These are phyloP conservation scores for Phoma herbarum DNA, from an alignment of 2,329 filamentous ascomycete genomes.

Conservation along the genomic window DNA sequence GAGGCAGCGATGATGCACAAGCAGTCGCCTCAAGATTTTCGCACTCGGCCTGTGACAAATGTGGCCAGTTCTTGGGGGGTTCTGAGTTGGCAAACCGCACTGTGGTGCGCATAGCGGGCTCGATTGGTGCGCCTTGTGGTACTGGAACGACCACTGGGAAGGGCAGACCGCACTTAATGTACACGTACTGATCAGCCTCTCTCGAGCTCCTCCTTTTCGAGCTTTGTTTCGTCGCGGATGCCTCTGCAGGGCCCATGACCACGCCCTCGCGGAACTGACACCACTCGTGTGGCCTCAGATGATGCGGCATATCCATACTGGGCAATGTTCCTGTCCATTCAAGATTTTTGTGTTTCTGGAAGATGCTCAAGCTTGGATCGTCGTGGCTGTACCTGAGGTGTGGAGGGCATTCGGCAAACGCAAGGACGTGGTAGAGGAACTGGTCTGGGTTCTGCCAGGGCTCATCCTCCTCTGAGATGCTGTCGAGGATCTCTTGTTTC, in stretches of 20 bases:
- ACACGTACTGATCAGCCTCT: slow-evolving; percentile 39
- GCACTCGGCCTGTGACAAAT: slow-evolving; percentile 32
- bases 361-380: slow-evolving; percentile 68
- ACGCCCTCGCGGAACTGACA: slow-evolving; percentile 82
- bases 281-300: slow-evolving; percentile 79
- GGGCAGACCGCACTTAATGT: slow-evolving; percentile 61
- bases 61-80: slow-evolving; percentile 47
- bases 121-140: slow-evolving; percentile 59
- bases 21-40: slow-evolving; percentile 60
- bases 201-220: slow-evolving; percentile 53
- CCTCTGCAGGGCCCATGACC: slow-evolving; percentile 55
- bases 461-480: slow-evolving; percentile 54
- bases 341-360: slow-evolving; percentile 81
- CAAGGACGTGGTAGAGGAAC: slow-evolving; percentile 80
- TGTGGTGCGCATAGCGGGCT: slow-evolving; percentile 76
- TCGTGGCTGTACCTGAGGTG: slow-evolving; percentile 63
- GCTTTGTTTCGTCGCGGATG: slow-evolving; percentile 13
- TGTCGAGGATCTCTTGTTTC: slow-evolving; percentile 53
- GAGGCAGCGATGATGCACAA: slow-evolving; percentile 73
- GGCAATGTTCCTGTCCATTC: slow-evolving; percentile 76
- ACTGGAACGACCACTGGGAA: slow-evolving; percentile 63
- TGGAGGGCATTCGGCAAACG: slow-evolving; percentile 84
- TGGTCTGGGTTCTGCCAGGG: slow-evolving; percentile 77
- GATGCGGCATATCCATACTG: slow-evolving; percentile 85
- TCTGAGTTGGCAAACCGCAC: slow-evolving; percentile 66